Base-by-base conservation (phyloP, 768 basidiomycete species). In the Russula brevipes region DNA sequence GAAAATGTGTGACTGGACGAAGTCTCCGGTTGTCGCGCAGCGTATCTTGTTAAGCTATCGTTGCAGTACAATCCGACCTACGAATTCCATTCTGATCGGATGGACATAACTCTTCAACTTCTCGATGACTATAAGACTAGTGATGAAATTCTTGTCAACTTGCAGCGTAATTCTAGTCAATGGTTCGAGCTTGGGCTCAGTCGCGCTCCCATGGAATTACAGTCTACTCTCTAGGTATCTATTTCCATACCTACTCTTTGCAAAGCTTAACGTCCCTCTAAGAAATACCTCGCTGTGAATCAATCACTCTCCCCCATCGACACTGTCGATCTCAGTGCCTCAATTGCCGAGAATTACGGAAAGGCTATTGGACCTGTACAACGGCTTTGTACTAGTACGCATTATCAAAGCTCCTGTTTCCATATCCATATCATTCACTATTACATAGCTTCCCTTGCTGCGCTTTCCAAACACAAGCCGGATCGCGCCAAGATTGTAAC, bases 171-270 rank as follows among this genome's bases (percentile, higher is more conserved):
- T 69, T 87, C 93, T 10, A 84, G 81, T 61, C 80, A 73, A 19
- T 99, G 96, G 96, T 88, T 99, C 62, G 85, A 89, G 60, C 76
- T 93, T 45, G 94, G 91, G 1, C 78, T 98, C 39, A 84, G 87
- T 11, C 85, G 94, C 19, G 93, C 95, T 1, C 96, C 96, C 0
- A 83, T 94, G 72, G 95, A 97, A 72, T 76, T 98, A 53, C 94
- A 95, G 65, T 91, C 94, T 0, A 93, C 92, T 0, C 77, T 99
- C 58, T 93, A 96, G 82, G 94, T 90, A 70, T 69, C 39, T n/a
- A 16, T 30, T 11, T 0, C 17, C 44, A 46, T 16, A 45, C 35
- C 24, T 24, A 24, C 24, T 24, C 5, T 51, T 10, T 11, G 17
- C 46, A 14, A 53, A 45, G 10, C 31, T 41, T n/a, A 60, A 42